Percentiles rank a stretch among this genome's conserved stretches.
Evolutionary conservation across 116 monocot species (phyloP).

Genomic region (Papilionanthe hybrid): DNA sequence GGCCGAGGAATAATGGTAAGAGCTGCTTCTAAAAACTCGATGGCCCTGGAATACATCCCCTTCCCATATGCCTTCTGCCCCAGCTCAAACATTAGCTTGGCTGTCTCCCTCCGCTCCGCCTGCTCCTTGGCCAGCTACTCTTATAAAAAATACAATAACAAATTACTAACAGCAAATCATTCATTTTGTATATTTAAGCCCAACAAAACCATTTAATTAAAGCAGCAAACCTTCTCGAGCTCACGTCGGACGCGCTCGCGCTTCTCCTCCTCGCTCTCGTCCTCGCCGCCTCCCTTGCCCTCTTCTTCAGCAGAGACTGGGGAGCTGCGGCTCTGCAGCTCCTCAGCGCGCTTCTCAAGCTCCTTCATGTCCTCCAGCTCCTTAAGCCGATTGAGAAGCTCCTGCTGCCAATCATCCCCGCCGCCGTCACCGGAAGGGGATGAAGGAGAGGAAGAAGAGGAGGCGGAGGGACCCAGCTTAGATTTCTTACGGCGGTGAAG

Average conservation of each 20-base stretch:
- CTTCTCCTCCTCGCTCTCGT: conserved; percentile 62
- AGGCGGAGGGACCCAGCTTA: neutral
- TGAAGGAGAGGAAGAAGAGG: neutral
- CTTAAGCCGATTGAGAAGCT: conserved; percentile 36
- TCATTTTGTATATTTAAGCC: neutral
- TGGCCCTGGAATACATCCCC: conserved; percentile 76
- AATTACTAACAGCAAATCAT: neutral
- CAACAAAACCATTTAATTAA: neutral
- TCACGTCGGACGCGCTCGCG: conserved; percentile 50
- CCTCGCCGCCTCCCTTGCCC: conserved; percentile 1
- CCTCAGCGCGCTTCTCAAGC: conserved; percentile 50
- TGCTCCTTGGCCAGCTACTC: conserved; percentile 90
- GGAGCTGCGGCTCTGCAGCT: conserved; percentile 35
- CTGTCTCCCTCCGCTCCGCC: conserved; percentile 74
- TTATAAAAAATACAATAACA: neutral
- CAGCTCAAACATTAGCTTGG: conserved; percentile 88
- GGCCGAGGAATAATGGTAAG: conserved; percentile 79
- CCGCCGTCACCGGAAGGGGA: conserved; percentile 4
- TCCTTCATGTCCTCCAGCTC: conserved; percentile 71
- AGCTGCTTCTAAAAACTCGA: conserved; percentile 87
- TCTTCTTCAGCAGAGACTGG: conserved; percentile 23
- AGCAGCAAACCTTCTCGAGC: conserved; percentile 55
- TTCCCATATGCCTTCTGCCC: conserved; percentile 88
- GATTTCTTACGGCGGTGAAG: neutral
- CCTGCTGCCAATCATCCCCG: conserved; percentile 39